Percentiles rank a stretch among this genome's conserved stretches.
Conservation (phyloP, 352 stramenopile species). For the Pythium utonaiense region DNA sequence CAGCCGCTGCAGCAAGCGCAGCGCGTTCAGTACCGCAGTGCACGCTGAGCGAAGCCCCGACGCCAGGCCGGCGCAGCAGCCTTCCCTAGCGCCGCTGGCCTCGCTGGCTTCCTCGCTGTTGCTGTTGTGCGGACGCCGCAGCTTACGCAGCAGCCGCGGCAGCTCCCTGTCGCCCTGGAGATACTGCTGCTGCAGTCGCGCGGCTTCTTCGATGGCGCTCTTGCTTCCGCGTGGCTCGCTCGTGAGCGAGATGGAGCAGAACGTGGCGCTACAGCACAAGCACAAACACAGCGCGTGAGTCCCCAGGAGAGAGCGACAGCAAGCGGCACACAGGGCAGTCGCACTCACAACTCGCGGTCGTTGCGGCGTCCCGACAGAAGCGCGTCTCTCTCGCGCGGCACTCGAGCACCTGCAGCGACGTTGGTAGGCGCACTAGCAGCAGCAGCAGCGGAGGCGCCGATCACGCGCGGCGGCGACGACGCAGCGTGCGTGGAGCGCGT, state of each 20-base stretch:
- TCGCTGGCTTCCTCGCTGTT: neutral
- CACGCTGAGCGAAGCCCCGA: neutral
- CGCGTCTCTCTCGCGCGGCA: constrained; percentile 16
- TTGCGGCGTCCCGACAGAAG: constrained; percentile 4
- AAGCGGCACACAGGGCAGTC: neutral
- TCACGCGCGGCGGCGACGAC: constrained; percentile 22
- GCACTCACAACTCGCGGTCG: constrained; percentile 21
- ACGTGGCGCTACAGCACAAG: constrained; percentile 32
- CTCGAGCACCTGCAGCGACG: too few relatives aligned
- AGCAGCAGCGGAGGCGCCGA: constrained; percentile 1
- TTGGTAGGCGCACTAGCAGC: too few relatives aligned
- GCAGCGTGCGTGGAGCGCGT: constrained; percentile 16
- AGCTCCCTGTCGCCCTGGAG: constrained; percentile 15
- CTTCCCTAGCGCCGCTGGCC: neutral
- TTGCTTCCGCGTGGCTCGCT: constrained; percentile 42
- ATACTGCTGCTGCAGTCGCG: constrained; percentile 28
- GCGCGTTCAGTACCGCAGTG: neutral
- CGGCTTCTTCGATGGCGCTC: constrained; percentile 35
- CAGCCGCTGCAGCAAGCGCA: constrained; percentile 2
- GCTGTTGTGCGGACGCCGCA: constrained; percentile 8
- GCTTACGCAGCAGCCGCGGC: constrained; percentile 1
- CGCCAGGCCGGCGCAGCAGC: neutral
- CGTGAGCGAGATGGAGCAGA: constrained; percentile 60
- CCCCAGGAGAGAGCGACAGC: too few relatives aligned
- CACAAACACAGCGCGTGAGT: neutral